phyloP scores from a whole-genome alignment of 164 flowering plant species.

The Warburgia ugandensis region DNA sequence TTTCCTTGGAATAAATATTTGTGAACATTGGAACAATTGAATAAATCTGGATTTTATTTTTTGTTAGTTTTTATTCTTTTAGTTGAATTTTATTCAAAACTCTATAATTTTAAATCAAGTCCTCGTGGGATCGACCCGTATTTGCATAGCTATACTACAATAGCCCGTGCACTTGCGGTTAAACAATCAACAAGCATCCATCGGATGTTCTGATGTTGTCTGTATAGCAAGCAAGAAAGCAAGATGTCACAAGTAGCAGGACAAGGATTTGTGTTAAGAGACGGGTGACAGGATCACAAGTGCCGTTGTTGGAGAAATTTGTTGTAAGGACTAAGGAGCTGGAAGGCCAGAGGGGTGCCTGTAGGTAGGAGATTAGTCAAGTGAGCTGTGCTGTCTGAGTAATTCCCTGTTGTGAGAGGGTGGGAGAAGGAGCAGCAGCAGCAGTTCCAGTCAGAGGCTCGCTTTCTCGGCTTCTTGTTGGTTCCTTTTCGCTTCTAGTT shows the following conservation, averaged over 20 bases:
- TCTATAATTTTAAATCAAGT: no score
- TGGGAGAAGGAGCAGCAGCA: slow-evolving; percentile 8
- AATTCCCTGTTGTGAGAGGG: slow-evolving; percentile 30
- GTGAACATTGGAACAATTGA: no score
- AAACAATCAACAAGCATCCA: no score
- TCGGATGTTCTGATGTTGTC: slow-evolving; percentile 37
- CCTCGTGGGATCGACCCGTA: no score
- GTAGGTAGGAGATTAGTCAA: slow-evolving; percentile 68
- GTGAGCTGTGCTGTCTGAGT: slow-evolving; percentile 36
- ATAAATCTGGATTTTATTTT: no score
- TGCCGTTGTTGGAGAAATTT: slow-evolving; percentile 46
- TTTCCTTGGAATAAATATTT: no score
- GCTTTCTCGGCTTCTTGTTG: not conserved
- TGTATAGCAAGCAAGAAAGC: slow-evolving; percentile 57
- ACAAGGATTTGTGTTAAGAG: slow-evolving; percentile 32
- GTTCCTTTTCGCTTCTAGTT: slow-evolving; percentile 5
- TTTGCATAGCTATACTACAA: no score
- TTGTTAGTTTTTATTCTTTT: no score
- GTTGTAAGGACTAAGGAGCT: slow-evolving; percentile 44
- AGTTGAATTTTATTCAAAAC: no score
- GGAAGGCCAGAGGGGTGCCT: slow-evolving; percentile 53
- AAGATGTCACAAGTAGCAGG: slow-evolving; percentile 25
- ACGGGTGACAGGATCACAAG: slow-evolving; percentile 31
- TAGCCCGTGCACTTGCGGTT: no score
- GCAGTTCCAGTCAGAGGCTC: not conserved